Evolutionary conservation across 2,329 filamentous ascomycete species (phyloP), one percentile per base, ranked within the genome.

Genomic region (Botrytis deweyae): DNA sequence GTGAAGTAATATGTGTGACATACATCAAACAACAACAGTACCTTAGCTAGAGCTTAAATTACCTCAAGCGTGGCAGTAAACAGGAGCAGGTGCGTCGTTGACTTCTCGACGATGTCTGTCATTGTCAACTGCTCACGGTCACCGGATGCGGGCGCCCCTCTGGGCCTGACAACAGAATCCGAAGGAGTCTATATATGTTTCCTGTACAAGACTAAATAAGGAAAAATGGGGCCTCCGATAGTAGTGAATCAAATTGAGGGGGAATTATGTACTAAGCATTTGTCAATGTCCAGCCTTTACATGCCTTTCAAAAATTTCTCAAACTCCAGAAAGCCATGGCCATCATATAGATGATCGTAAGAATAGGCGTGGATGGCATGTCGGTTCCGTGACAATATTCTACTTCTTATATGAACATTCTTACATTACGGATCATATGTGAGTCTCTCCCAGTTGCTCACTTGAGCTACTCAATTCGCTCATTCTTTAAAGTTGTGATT

Each of bases 351-450:
- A 52, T 14, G 49, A 55, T 55, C n/a, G n/a, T 29, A 55, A 55
- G 6, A 55, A 18, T 9, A 8, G 14, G 6, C 3, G n/a, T 29
- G 3, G n/a, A 55, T 55, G 25, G 49, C n/a, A 16, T n/a, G 2
- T 14, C 1, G 1, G 1, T 29, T n/a, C 4, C 12, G 6, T 3
- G 6, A 1, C 12, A n/a, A 55, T 1, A 1, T 25, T n/a, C 5
- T 18, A 42, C 36, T 25, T 62, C 33, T 14, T 62, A 10, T 59
- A 22, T 36, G n/a, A 22, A 10, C 1, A 61, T 61, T 36, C n/a
- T 29, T 33, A 18, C 7, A 58, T 58, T 29, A 58, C 5, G 6
- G 14, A 6, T 2, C 14, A 58, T 58, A 14, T 58, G 1, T 29
- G n/a, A 29, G n/a, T 18, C 7, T 58, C n/a, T 29, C n/a, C 49